Conservation (phyloP, 495 filamentous ascomycete genomes). For the Aspergillus kassunensis region DNA sequence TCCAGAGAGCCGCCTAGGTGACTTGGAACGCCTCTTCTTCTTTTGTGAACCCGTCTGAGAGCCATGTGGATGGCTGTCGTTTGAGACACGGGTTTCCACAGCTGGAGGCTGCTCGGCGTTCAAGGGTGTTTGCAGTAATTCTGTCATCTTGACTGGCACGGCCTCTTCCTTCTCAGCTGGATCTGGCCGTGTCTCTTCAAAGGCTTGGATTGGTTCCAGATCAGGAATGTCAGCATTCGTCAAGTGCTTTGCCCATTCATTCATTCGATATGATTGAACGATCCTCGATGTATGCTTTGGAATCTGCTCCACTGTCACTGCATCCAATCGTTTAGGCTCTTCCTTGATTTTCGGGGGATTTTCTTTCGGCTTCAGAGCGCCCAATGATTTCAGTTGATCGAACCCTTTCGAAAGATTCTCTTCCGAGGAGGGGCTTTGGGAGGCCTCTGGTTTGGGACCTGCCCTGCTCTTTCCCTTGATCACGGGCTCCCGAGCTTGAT, state of each 20-base stretch:
- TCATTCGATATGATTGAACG: slow-evolving; percentile 79
- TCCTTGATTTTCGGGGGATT: slow-evolving; percentile 14
- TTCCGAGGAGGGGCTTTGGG: background rate
- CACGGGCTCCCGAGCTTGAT: background rate
- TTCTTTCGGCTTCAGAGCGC: background rate
- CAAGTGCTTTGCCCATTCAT: slow-evolving; percentile 95
- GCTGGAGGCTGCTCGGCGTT: slow-evolving; percentile 39
- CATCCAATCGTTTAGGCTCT: slow-evolving; percentile 29
- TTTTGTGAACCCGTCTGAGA: slow-evolving; percentile 9
- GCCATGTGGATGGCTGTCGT: slow-evolving; percentile 16
- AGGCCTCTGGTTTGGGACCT: background rate
- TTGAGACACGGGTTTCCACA: slow-evolving; percentile 24
- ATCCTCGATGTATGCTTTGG: slow-evolving; percentile 57
- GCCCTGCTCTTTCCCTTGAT: background rate
- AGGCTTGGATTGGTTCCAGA: slow-evolving; percentile 53
- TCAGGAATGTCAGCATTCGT: slow-evolving; percentile 72
- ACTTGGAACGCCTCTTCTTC: slow-evolving; percentile 12
- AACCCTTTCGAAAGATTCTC: background rate
- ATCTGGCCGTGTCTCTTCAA: slow-evolving; percentile 31
- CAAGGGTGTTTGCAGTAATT: slow-evolving; percentile 67
- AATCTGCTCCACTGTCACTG: slow-evolving; percentile 33
- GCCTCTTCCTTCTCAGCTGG: slow-evolving; percentile 44
- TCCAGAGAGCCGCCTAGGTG: slow-evolving; percentile 15
- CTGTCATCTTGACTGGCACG: slow-evolving; percentile 59
- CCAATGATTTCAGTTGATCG: background rate